Conservation (phyloP, 495 filamentous ascomycete genomes). For the Aspergillus haitiensis region DNA sequence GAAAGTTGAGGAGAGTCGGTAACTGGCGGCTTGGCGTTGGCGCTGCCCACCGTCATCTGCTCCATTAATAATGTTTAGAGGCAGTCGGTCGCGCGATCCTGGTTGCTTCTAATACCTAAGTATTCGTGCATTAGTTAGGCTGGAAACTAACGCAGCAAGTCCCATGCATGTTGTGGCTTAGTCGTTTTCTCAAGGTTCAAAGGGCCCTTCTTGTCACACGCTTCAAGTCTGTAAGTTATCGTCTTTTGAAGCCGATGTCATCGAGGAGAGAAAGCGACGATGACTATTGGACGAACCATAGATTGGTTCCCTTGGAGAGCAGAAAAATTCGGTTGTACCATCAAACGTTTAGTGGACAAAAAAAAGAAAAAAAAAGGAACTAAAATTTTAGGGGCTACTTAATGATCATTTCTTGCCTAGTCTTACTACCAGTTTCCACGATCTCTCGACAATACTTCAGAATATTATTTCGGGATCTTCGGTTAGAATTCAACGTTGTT, state of each 20-base stretch:
- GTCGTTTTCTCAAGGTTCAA: neutral
- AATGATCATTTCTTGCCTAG: too few species aligned
- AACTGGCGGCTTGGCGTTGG: slow-evolving; percentile 38
- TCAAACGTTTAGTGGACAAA: neutral
- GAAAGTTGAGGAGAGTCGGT: slow-evolving; percentile 31
- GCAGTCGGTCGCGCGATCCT: neutral
- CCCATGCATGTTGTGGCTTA: neutral
- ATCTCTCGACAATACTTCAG: too few species aligned
- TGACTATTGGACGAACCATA: slow-evolving; percentile 18
- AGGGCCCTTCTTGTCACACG: neutral
- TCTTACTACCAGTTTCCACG: too few species aligned
- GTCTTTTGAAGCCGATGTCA: slow-evolving; percentile 9
- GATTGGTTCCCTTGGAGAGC: neutral
- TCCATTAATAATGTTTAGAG: slow-evolving; percentile 14
- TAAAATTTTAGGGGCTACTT: neutral
- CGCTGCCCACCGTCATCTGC: slow-evolving; percentile 11
- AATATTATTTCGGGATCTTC: too few species aligned
- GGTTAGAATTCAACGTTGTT: too few species aligned
- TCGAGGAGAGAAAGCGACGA: slow-evolving; percentile 2
- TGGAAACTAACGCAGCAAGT: neutral
- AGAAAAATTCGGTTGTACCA: slow-evolving; percentile 13
- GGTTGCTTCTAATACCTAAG: neutral
- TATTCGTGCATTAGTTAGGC: neutral
- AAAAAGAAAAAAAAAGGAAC: neutral
- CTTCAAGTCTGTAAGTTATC: too few species aligned